Evolutionary conservation across 768 basidiomycete genomes (phyloP).

Genomic region (Pholiota conissans): DNA sequence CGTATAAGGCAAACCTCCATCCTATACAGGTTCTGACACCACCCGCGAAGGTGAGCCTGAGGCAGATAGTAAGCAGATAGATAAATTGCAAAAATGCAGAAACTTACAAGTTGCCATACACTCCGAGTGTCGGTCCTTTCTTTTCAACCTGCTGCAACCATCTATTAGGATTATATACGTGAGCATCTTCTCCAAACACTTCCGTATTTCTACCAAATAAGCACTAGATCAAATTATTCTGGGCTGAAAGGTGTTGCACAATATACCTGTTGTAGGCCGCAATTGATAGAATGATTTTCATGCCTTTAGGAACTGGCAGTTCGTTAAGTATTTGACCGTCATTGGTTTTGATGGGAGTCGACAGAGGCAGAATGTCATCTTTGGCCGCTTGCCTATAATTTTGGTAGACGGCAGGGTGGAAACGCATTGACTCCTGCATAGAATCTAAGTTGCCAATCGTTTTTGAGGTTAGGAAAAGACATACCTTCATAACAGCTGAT

Average conservation of each 20-base stretch:
- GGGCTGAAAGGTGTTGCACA: neutral
- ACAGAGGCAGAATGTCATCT: constrained; percentile 63
- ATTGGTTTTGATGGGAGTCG: constrained; percentile 46
- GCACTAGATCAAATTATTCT: neutral
- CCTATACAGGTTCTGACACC: constrained; percentile 49
- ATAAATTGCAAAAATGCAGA: too few species aligned
- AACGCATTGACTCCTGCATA: constrained; percentile 51
- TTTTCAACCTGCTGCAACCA: constrained; percentile 46
- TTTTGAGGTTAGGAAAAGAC: constrained; percentile 1
- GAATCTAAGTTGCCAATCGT: neutral
- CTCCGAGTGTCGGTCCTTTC: constrained; percentile 41
- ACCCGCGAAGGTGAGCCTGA: constrained; percentile 47
- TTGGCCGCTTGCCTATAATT: constrained; percentile 48
- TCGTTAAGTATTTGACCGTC: constrained; percentile 43
- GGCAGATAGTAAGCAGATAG: too few species aligned
- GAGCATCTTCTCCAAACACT: constrained; percentile 58
- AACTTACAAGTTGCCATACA: constrained; percentile 50
- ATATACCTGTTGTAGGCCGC: constrained; percentile 54
- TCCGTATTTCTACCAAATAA: constrained; percentile 37
- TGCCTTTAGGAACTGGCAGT: constrained; percentile 50
- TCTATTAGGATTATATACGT: constrained; percentile 53
- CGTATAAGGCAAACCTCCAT: constrained; percentile 48
- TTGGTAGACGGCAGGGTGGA: constrained; percentile 54
- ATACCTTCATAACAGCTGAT: constrained; percentile 47
- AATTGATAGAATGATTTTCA: constrained; percentile 51